phyloP scores from a whole-genome alignment of 495 filamentous ascomycete genomes.

The Chaetomium cochliodes region DNA sequence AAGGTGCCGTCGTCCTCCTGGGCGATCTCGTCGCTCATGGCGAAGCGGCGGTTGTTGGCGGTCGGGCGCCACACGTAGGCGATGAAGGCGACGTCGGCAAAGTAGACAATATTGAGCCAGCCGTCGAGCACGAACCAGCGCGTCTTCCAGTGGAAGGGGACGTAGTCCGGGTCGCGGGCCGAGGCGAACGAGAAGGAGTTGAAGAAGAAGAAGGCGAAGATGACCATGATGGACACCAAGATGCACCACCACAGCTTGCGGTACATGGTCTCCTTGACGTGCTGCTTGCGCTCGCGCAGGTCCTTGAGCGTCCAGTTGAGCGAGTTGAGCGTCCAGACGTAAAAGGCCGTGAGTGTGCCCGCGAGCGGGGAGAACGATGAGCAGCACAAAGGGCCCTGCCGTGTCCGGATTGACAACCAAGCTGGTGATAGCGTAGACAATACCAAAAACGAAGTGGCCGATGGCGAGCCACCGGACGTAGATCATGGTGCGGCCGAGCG shows the following conservation, averaged over 20 bases:
- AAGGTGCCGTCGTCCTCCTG: constrained; percentile 97
- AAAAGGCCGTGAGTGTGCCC: constrained; percentile 91
- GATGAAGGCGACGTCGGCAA: constrained; percentile 85
- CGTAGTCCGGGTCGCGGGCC: constrained; percentile 76
- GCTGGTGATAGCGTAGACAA: constrained; percentile 89
- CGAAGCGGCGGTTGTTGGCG: constrained; percentile 93
- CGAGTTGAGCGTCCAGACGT: constrained; percentile 98
- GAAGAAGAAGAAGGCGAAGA: constrained; percentile 93
- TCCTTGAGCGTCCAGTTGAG: constrained; percentile 95
- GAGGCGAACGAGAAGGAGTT: constrained; percentile 94
- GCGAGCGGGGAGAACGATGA: constrained; percentile 94
- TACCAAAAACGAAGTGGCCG: constrained; percentile 89
- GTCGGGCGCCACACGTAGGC: constrained; percentile 98
- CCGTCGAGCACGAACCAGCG: constrained; percentile 97
- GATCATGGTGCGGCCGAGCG: constrained; percentile 90
- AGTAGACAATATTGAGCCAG: constrained; percentile 95
- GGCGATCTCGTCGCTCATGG: constrained; percentile 98
- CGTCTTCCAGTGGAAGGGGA: constrained; percentile 92
- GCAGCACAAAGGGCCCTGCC: constrained; percentile 82
- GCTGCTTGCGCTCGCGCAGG: constrained; percentile 87
- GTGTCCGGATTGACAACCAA: constrained; percentile 81
- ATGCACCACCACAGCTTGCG: constrained; percentile 99
- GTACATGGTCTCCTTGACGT: constrained; percentile 92
- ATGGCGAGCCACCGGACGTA: constrained; percentile 89
- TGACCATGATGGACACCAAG: constrained; percentile 84